These are phyloP conservation scores for Lipomyces sp. DNA, from an alignment of 805 yeast species.

Conservation along the genomic window DNA sequence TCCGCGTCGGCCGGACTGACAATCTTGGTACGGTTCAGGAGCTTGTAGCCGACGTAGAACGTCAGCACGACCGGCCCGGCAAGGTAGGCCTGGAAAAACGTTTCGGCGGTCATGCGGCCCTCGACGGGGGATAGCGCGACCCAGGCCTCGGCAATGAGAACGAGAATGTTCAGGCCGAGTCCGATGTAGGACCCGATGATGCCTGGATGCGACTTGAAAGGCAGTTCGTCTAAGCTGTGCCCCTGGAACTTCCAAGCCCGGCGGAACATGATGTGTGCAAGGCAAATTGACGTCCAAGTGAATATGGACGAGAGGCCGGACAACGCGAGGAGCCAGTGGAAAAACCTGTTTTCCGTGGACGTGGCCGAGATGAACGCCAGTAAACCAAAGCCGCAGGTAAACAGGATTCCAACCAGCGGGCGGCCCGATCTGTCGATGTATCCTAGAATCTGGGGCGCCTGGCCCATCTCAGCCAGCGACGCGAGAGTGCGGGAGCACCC, in stretches of 20 bases:
- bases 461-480: slow-evolving; percentile 62
- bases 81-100: slow-evolving; percentile 54
- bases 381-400: slow-evolving; percentile 50
- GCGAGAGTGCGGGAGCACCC: slow-evolving; percentile 69
- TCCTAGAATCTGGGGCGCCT: slow-evolving; percentile 58
- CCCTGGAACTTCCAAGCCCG: slow-evolving; percentile 61
- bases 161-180: slow-evolving; percentile 51
- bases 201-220: slow-evolving; percentile 67
- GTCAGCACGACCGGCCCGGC: slow-evolving; percentile 46
- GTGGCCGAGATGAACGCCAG: slow-evolving; percentile 64
- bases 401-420: slow-evolving; percentile 63
- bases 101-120: slow-evolving; percentile 37
- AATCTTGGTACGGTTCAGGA: slow-evolving; percentile 44
- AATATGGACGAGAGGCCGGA: slow-evolving; percentile 74
- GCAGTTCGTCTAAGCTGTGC: slow-evolving; percentile 61
- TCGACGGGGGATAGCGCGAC: slow-evolving; percentile 70
- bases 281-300: slow-evolving; percentile 74
- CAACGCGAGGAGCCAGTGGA: slow-evolving; percentile 72
- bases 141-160: slow-evolving; percentile 78
- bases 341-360: slow-evolving; percentile 48
- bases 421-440: slow-evolving; percentile 76
- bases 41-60: slow-evolving; percentile 52
- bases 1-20: slow-evolving; percentile 52
- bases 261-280: slow-evolving; percentile 67
- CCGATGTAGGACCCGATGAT: slow-evolving; percentile 66